Evolutionary conservation across 2,329 filamentous ascomycete genomes (phyloP).

Genomic region (Helicocarpus griseus): DNA sequence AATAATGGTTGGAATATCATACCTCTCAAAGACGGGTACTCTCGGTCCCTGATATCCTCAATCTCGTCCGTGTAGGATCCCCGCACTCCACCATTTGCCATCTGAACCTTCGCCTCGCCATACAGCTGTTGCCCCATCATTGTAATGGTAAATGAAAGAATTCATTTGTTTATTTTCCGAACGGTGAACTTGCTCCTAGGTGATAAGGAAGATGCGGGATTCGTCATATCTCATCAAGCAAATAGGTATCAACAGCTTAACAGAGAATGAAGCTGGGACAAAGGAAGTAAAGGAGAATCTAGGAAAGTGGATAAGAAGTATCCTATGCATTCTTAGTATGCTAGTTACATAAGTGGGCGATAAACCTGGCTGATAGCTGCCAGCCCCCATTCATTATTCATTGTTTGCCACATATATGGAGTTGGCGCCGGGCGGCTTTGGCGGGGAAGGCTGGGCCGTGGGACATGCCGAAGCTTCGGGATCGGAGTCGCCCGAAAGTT

Average conservation of each 20-base stretch:
- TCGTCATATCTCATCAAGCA: neutral
- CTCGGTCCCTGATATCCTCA: constrained; percentile 35
- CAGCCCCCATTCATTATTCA: neutral
- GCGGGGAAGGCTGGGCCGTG: too few relatives aligned
- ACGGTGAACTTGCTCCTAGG: neutral
- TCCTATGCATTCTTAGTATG: too few relatives aligned
- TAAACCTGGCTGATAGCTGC: neutral
- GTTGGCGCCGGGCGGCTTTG: too few relatives aligned
- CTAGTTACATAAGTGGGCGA: neutral
- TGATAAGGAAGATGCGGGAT: neutral
- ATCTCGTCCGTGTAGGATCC: constrained; percentile 34
- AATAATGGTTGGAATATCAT: neutral
- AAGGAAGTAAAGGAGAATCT: neutral
- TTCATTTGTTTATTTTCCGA: neutral
- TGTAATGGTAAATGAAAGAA: neutral
- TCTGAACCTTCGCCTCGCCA: neutral
- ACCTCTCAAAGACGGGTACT: constrained; percentile 40
- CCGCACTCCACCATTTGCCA: neutral
- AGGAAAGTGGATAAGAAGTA: too few relatives aligned
- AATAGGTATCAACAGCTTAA: neutral
- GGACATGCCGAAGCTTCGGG: too few relatives aligned
- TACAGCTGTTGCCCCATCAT: neutral
- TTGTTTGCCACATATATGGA: too few relatives aligned
- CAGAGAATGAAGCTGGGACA: too few relatives aligned
- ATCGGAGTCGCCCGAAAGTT: too few relatives aligned